Evolutionary conservation across 352 stramenopile species (phyloP).

Genomic region (Globisporangium abappressorium): DNA sequence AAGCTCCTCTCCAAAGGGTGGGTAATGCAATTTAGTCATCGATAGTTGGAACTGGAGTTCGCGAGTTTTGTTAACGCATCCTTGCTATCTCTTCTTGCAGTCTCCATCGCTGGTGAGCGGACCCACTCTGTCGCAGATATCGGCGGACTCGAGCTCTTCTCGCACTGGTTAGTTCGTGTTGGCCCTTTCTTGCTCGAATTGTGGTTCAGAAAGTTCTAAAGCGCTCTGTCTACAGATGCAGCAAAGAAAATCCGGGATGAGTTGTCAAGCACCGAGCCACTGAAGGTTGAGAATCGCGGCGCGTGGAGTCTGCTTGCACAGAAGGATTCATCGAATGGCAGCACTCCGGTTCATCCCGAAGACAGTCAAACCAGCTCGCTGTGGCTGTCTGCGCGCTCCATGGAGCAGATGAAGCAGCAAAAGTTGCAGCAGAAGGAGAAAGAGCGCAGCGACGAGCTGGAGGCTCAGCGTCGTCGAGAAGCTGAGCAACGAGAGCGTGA

Average conservation of each 20-base stretch:
- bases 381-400: slow-evolving; percentile 79
- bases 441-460: slow-evolving; percentile 61
- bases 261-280: slow-evolving; percentile 47
- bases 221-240: slow-evolving; percentile 33
- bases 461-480: slow-evolving; percentile 64
- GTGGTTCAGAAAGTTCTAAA: background rate
- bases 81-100: slow-evolving; percentile 27
- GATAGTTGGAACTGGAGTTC: slow-evolving; percentile 12
- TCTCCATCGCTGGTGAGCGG: slow-evolving; percentile 56
- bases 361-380: slow-evolving; percentile 74
- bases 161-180: slow-evolving; percentile 50
- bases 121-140: slow-evolving; percentile 48
- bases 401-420: slow-evolving; percentile 87
- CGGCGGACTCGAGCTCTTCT: slow-evolving; percentile 25
- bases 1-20: slow-evolving; percentile 80
- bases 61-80: slow-evolving; percentile 23
- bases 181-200: slow-evolving; percentile 2
- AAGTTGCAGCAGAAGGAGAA: slow-evolving; percentile 85
- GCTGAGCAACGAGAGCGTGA: slow-evolving; percentile 65
- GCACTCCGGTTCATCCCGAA: slow-evolving; percentile 52
- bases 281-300: slow-evolving; percentile 79
- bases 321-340: slow-evolving; percentile 64
- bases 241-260: slow-evolving; percentile 83
- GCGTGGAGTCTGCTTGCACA: slow-evolving; percentile 83
- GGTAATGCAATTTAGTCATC: slow-evolving; percentile 53